These are phyloP conservation scores for Pichia sp. DNA, from an alignment of 1,139 yeast species.

Conservation along the genomic window DNA sequence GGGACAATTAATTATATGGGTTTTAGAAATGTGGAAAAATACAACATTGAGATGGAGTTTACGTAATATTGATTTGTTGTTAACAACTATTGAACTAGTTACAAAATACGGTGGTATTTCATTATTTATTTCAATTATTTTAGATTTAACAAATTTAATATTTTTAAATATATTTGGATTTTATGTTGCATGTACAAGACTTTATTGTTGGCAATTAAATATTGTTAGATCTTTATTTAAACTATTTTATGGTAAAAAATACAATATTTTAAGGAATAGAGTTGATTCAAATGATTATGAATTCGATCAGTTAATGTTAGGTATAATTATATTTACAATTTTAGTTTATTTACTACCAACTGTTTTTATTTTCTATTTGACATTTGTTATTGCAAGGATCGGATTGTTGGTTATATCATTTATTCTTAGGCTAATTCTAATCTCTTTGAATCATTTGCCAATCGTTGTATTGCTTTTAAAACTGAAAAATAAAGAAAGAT, in stretches of 20 bases:
- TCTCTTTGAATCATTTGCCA: conserved; percentile 77
- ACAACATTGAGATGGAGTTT: conserved; percentile 26
- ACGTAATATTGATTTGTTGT: conserved; percentile 14
- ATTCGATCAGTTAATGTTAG: conserved; percentile 79
- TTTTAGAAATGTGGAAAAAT: conserved; percentile 61
- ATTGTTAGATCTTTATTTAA: conserved; percentile 71
- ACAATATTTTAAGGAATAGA: conserved; percentile 75
- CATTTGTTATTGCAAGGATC: conserved; percentile 60
- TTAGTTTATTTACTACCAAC: conserved; percentile 79
- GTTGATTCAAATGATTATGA: conserved; percentile 81
- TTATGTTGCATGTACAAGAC: conserved; percentile 70
- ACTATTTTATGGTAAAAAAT: conserved; percentile 84
- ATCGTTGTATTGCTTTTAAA: conserved; percentile 73
- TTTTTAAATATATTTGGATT: conserved; percentile 73
- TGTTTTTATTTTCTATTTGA: conserved; percentile 72
- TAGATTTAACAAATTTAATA: conserved; percentile 58
- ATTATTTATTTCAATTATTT: conserved; percentile 55
- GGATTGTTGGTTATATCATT: conserved; percentile 46
- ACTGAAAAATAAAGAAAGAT: conserved; percentile 71
- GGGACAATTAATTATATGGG: conserved; percentile 85
- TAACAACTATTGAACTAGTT: conserved; percentile 36
- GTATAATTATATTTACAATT: conserved; percentile 81
- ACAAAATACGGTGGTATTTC: conserved; percentile 58
- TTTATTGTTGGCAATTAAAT: conserved; percentile 70
- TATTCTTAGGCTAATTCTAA: conserved; percentile 53